phyloP scores from a whole-genome alignment of 306 rosid species.

The Prunus padus region DNA sequence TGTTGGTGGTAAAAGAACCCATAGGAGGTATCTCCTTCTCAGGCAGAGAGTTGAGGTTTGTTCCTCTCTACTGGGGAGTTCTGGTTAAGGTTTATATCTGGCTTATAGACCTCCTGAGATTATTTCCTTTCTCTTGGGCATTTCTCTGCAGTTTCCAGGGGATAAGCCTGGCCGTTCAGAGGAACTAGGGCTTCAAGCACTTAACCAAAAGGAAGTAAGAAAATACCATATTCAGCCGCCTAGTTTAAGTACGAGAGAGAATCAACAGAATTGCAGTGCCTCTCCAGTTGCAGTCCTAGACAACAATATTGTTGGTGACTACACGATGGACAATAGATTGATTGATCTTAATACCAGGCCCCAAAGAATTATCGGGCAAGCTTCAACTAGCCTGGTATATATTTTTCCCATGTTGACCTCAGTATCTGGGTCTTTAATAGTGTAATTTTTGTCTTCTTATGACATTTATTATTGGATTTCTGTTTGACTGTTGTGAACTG shows the following conservation, averaged over 20 bases:
- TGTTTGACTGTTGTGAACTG: background rate
- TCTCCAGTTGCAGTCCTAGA: slow-evolving; percentile 31
- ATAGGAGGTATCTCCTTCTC: slow-evolving; percentile 55
- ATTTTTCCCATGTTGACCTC: background rate
- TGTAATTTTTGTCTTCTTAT: background rate
- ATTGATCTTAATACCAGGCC: slow-evolving; percentile 55
- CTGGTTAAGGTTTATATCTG: slow-evolving; percentile 5
- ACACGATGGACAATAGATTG: slow-evolving; percentile 35
- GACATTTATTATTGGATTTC: background rate
- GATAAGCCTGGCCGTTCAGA: slow-evolving; percentile 39
- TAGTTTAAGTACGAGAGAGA: slow-evolving; percentile 25
- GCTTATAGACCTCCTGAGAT: background rate
- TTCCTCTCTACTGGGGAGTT: slow-evolving; percentile 16
- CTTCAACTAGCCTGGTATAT: slow-evolving; percentile 44
- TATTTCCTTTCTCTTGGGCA: slow-evolving; percentile 14
- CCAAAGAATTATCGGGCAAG: slow-evolving; percentile 35
- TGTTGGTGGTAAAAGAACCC: slow-evolving; percentile 79
- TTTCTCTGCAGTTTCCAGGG: slow-evolving; percentile 48
- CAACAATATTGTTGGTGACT: slow-evolving; percentile 31
- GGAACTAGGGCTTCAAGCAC: slow-evolving; percentile 39
- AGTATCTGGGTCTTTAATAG: background rate
- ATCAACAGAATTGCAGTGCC: slow-evolving; percentile 32
- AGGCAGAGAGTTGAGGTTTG: slow-evolving; percentile 69
- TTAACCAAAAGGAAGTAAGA: slow-evolving; percentile 27
- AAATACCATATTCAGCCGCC: slow-evolving; percentile 34